Base-by-base conservation (phyloP, 2,329 filamentous ascomycete species). In the Fusarium sp. region DNA sequence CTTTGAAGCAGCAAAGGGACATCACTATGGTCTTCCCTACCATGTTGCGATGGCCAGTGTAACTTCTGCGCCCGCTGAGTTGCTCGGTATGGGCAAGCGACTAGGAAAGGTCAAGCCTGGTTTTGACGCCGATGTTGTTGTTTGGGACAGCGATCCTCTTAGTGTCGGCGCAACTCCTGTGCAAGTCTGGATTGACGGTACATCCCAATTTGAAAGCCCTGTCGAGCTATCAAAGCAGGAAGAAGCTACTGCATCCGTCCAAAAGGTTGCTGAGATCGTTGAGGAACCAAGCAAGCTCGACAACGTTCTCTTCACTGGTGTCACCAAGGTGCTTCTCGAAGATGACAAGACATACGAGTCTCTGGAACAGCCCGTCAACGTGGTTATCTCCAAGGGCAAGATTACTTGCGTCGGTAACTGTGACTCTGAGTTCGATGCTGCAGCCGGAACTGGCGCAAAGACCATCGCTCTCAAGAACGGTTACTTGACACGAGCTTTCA, bases 121-220 rank as follows among this genome's bases (percentile, higher is more conserved):
- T 0, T 90, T 85, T 50, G 88, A 90, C 63, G 88, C 87, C 46
- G 88, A 90, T 63, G 73, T 90, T 30, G 88, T 86, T 14, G 83
- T 90, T 11, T 90, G 88, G 88, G 88, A 90, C 70, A 88, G 85
- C 44, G 88, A 90, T 64, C 88, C 89, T 30, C 79, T 90, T 3
- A 87, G 86, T 44, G 84, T 89, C 0, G 88, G 88, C 2, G 88
- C 88, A 1, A 79, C 87, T 1, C 88, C 88, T 0, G 82, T 87
- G 0, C 88, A 90, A 76, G 87, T 90, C 3, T 90, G 87, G 86
- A 90, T 90, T 61, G 88, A 90, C 59, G 89, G 88, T 6, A 85
- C 81, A 11, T 81, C 85, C 4, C 89, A 91, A 55, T 80, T 77
- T 20, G 81, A 88, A 34, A 77, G 84, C 12, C 86, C 87, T 0